These are phyloP conservation scores for Cudoniella acicularis DNA, from an alignment of 495 filamentous ascomycete species.

Conservation along the genomic window DNA sequence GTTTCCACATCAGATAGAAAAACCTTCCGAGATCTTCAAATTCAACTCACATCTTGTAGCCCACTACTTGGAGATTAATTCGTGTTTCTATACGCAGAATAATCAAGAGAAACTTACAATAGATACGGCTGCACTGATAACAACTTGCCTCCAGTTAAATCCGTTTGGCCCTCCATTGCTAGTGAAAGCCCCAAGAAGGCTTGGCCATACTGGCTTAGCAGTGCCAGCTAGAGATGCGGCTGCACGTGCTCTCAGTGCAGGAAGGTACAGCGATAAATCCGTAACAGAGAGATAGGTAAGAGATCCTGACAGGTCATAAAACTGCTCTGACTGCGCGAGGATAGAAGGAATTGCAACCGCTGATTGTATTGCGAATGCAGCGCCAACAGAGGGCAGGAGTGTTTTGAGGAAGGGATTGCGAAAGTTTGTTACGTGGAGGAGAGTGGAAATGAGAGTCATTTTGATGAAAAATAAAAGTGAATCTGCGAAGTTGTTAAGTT, in stretches of 20 bases:
- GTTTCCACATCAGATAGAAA: neutral
- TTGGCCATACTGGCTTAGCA: constrained; percentile 44
- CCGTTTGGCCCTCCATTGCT: constrained; percentile 29
- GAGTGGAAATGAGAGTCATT: constrained; percentile 45
- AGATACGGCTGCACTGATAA: constrained; percentile 49
- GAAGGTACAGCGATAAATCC: constrained; percentile 53
- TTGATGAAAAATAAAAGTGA: neutral
- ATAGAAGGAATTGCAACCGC: constrained; percentile 58
- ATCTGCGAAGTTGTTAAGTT: too few species aligned
- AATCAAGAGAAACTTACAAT: constrained; percentile 19
- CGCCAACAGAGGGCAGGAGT: constrained; percentile 52
- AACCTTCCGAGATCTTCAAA: neutral
- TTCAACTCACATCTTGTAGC: constrained; percentile 46
- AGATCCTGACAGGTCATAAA: constrained; percentile 63
- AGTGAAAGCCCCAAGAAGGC: constrained; percentile 36
- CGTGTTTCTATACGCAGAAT: neutral
- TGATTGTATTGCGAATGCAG: constrained; percentile 52
- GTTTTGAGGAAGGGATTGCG: constrained; percentile 55
- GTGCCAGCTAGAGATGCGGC: constrained; percentile 34
- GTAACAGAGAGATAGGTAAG: constrained; percentile 58
- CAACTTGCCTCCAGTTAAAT: constrained; percentile 60
- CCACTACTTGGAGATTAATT: constrained; percentile 33
- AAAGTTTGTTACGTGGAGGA: constrained; percentile 56
- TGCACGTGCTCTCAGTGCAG: constrained; percentile 47
- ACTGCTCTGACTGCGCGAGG: constrained; percentile 51